Evolutionary conservation across 768 basidiomycete species (phyloP).

Genomic region (Trametes coccinea): DNA sequence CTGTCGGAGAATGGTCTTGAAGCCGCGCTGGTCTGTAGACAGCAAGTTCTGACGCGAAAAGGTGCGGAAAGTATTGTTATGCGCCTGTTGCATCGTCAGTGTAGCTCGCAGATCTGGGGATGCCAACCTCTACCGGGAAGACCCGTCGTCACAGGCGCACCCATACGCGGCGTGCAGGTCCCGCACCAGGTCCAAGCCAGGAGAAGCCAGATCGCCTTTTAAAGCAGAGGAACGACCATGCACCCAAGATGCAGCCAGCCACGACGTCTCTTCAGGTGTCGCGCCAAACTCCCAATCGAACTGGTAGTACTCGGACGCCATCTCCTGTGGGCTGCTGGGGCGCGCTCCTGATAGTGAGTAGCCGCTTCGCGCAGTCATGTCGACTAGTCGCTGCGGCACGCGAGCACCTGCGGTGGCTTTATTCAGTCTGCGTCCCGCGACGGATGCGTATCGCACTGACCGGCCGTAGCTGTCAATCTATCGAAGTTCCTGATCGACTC

Average conservation of each 20-base stretch:
- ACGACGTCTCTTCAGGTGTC: constrained; percentile 62
- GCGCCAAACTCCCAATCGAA: constrained; percentile 54
- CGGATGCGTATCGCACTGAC: constrained; percentile 30
- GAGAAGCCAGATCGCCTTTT: constrained; percentile 23
- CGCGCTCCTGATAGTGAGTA: constrained; percentile 52
- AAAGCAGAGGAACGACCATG: constrained; percentile 15
- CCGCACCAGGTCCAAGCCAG: constrained; percentile 26
- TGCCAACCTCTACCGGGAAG: constrained; percentile 24
- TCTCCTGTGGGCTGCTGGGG: constrained; percentile 45
- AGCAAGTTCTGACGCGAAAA: constrained; percentile 57
- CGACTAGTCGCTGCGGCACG: constrained; percentile 49
- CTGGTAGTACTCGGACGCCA: constrained; percentile 59
- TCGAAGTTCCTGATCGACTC: constrained; percentile 42
- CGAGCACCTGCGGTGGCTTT: constrained; percentile 39
- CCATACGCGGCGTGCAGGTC: not conserved
- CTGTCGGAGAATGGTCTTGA: constrained; percentile 53
- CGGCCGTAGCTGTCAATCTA: constrained; percentile 45
- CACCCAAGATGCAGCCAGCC: constrained; percentile 67
- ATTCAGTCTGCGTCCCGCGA: not conserved
- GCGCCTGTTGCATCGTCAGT: constrained; percentile 43
- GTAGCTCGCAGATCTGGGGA: not conserved
- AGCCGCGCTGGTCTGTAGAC: constrained; percentile 62
- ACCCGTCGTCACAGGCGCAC: constrained; percentile 19
- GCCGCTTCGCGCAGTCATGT: constrained; percentile 53
- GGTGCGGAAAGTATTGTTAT: constrained; percentile 59